phyloP scores from a whole-genome alignment of 768 basidiomycete genomes.

The Tylopilus sp. region DNA sequence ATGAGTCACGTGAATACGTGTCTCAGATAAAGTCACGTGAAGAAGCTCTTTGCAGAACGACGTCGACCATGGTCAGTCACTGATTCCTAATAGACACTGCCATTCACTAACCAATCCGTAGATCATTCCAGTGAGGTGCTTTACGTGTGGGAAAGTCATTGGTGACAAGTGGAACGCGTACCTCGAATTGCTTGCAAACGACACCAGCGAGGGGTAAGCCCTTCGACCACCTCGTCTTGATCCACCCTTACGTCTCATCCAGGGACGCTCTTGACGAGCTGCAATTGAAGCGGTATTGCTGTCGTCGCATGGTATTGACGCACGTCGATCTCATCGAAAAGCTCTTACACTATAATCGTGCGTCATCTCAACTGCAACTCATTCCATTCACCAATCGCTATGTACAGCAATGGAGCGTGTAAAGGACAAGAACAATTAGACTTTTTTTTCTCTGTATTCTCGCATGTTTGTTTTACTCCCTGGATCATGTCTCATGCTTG shows the following conservation, averaged over 20 bases:
- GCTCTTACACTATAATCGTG: slow-evolving; percentile 93
- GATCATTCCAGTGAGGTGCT: slow-evolving; percentile 97
- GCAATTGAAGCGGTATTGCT: slow-evolving; percentile 92
- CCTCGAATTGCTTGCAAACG: slow-evolving; percentile 73
- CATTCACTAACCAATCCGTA: slow-evolving; percentile 28
- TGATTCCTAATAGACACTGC: background rate
- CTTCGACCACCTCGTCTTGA: slow-evolving; percentile 4
- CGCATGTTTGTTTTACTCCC: background rate
- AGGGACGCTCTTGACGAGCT: slow-evolving; percentile 90
- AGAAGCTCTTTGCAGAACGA: slow-evolving; percentile 4
- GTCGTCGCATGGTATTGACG: slow-evolving; percentile 94
- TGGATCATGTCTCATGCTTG: background rate
- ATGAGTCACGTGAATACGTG: slow-evolving; percentile 28
- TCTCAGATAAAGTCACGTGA: too few species aligned
- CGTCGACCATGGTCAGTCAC: slow-evolving; percentile 24
- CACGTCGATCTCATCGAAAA: slow-evolving; percentile 99
- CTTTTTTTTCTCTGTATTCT: background rate
- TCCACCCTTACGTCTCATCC: background rate
- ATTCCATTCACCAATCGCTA: background rate
- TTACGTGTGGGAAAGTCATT: slow-evolving; percentile 95
- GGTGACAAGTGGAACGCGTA: slow-evolving; percentile 95
- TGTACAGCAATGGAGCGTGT: slow-evolving; percentile 31
- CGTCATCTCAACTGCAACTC: slow-evolving; percentile 32
- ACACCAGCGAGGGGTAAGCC: slow-evolving; percentile 83
- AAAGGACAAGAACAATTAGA: slow-evolving; percentile 27